phyloP scores from a whole-genome alignment of 169 alveolate species.

The Cardiosporidium cionae region DNA sequence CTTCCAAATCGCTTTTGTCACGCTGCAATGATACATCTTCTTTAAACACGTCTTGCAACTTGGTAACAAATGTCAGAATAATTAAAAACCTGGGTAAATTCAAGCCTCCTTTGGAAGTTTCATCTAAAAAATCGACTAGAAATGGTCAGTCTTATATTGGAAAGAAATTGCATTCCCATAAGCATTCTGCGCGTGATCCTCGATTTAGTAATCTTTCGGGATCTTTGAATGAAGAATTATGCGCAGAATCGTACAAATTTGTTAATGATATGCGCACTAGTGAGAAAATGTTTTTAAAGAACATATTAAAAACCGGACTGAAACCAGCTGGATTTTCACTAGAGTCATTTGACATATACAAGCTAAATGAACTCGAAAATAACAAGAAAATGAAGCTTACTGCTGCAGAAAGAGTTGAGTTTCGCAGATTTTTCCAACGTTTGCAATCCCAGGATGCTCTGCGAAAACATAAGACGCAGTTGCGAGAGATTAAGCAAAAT shows the following conservation, averaged over 20 bases:
- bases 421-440: background rate
- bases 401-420: background rate
- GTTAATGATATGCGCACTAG: background rate
- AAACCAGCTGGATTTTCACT: background rate
- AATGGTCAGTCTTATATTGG: no score
- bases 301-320: background rate
- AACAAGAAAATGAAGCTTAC: background rate
- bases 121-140: no score
- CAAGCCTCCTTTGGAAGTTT: no score
- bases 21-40: no score
- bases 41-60: no score
- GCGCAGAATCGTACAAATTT: background rate
- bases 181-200: no score
- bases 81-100: no score
- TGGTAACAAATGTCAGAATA: no score
- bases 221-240: background rate
- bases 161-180: no score
- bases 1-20: no score
- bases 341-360: background rate
- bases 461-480: background rate
- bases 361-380: background rate
- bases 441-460: background rate
- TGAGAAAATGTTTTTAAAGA: background rate
- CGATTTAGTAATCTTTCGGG: background rate
- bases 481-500: background rate